phyloP scores from a whole-genome alignment of 257 asterid genomes.

The Euphrasia confusa region DNA sequence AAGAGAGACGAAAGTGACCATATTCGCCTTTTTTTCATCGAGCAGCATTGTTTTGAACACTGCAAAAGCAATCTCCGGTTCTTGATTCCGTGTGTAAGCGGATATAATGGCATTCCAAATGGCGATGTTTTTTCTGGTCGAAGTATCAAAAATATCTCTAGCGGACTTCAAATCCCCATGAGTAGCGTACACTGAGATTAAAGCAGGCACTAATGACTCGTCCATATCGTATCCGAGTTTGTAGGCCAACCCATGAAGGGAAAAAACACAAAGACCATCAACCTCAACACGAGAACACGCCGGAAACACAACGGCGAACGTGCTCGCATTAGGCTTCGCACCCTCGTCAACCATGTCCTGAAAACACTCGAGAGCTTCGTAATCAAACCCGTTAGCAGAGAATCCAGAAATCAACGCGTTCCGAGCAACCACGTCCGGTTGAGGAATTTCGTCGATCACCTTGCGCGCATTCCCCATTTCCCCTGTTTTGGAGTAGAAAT shows the following conservation, averaged over 20 bases:
- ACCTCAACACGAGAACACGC: slow-evolving; percentile 42
- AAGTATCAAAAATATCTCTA: slow-evolving; percentile 32
- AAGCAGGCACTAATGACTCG: slow-evolving; percentile 45
- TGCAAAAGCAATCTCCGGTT: slow-evolving; percentile 28
- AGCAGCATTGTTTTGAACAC: slow-evolving; percentile 37
- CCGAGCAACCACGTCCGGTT: slow-evolving; percentile 54
- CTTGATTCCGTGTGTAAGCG: slow-evolving; percentile 38
- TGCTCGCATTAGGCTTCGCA: slow-evolving; percentile 51
- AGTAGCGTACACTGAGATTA: slow-evolving; percentile 52
- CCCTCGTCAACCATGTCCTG: slow-evolving; percentile 30
- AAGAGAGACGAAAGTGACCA: slow-evolving; percentile 58
- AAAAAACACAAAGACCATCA: slow-evolving; percentile 27
- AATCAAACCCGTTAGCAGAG: slow-evolving; percentile 42
- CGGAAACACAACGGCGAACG: slow-evolving; percentile 48
- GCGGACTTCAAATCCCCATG: slow-evolving; percentile 40
- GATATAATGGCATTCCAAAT: slow-evolving; percentile 61
- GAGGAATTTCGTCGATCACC: slow-evolving; percentile 50
- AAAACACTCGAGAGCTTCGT: slow-evolving; percentile 33
- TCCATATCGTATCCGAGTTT: slow-evolving; percentile 42
- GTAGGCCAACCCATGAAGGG: slow-evolving; percentile 46
- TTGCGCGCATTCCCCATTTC: slow-evolving; percentile 37
- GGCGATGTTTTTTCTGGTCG: slow-evolving; percentile 24
- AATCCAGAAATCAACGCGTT: slow-evolving; percentile 65
- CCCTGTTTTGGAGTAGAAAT: slow-evolving; percentile 43
- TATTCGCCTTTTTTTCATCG: slow-evolving; percentile 36